Evolutionary conservation across 257 asterid genomes (phyloP).

Genomic region (Mitragyna speciosa): DNA sequence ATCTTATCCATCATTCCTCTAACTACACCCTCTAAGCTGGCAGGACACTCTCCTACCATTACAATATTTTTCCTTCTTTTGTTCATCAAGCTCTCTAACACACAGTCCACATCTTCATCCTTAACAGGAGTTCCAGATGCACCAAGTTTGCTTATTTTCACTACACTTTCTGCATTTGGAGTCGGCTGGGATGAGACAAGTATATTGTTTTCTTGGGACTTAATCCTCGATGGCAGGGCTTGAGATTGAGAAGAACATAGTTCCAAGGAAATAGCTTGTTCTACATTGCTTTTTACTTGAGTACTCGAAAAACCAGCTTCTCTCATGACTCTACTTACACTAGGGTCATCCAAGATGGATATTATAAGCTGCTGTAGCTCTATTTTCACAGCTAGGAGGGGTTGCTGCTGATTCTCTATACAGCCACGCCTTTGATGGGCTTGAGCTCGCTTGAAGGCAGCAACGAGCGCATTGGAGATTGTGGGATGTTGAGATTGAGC

Average conservation of each 20-base stretch:
- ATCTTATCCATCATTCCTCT: slow-evolving; percentile 55
- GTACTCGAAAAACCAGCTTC: slow-evolving; percentile 87
- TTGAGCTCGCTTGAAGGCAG: slow-evolving; percentile 95
- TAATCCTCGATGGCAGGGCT: slow-evolving; percentile 9
- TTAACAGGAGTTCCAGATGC: slow-evolving; percentile 15
- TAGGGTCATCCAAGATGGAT: slow-evolving; percentile 87
- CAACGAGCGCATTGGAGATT: slow-evolving; percentile 83
- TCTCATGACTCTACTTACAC: slow-evolving; percentile 90
- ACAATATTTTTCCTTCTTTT: slow-evolving; percentile 43
- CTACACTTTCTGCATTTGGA: background rate
- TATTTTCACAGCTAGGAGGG: slow-evolving; percentile 59
- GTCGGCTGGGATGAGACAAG: slow-evolving; percentile 14
- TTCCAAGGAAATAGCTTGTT: slow-evolving; percentile 50
- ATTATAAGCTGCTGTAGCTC: slow-evolving; percentile 78
- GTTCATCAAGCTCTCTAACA: slow-evolving; percentile 38
- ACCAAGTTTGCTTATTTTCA: slow-evolving; percentile 9
- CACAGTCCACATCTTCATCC: slow-evolving; percentile 48
- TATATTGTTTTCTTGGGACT: slow-evolving; percentile 25
- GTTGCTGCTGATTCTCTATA: slow-evolving; percentile 58
- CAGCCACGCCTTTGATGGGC: slow-evolving; percentile 89
- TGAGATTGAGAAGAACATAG: slow-evolving; percentile 30
- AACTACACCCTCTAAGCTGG: slow-evolving; percentile 43
- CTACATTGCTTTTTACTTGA: slow-evolving; percentile 72
- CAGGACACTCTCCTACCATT: slow-evolving; percentile 58
- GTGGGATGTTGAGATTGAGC: slow-evolving; percentile 47